These are phyloP conservation scores for Russula compacta DNA, from an alignment of 768 basidiomycete genomes.

Conservation along the genomic window DNA sequence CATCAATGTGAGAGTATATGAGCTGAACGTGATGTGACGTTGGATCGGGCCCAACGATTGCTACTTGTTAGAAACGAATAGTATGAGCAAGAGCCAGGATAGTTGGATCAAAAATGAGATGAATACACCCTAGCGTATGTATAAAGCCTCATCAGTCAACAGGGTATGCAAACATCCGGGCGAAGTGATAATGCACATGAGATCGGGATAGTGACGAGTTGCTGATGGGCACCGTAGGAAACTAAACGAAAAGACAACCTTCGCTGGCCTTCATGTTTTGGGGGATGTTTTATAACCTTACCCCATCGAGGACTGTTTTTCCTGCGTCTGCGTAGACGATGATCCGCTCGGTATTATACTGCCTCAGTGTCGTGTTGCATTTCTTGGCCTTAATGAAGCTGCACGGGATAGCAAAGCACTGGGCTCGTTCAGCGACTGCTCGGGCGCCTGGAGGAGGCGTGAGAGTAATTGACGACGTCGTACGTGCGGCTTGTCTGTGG, in stretches of 20 bases:
- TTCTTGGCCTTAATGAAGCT: background rate
- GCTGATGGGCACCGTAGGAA: background rate
- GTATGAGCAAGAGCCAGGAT: background rate
- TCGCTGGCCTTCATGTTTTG: slow-evolving; percentile 48
- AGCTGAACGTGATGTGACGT: background rate
- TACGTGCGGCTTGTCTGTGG: too few species aligned
- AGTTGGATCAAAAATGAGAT: background rate
- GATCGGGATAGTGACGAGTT: background rate
- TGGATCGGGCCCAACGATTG: background rate
- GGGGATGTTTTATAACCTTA: slow-evolving; percentile 63
- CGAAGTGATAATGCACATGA: background rate
- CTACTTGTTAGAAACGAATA: background rate
- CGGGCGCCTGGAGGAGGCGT: background rate
- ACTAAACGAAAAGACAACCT: slow-evolving; percentile 2
- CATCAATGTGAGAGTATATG: background rate
- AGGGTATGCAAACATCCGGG: background rate
- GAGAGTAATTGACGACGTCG: too few species aligned
- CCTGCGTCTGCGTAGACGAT: slow-evolving; percentile 59
- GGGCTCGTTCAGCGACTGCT: background rate
- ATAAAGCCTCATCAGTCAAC: background rate
- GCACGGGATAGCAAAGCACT: background rate
- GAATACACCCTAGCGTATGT: background rate
- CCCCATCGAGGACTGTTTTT: slow-evolving; percentile 43
- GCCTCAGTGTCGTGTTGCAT: background rate
- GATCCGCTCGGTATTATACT: background rate